phyloP scores from a whole-genome alignment of 163 green algal species.

The Coccomyxa subellipsoidea region DNA sequence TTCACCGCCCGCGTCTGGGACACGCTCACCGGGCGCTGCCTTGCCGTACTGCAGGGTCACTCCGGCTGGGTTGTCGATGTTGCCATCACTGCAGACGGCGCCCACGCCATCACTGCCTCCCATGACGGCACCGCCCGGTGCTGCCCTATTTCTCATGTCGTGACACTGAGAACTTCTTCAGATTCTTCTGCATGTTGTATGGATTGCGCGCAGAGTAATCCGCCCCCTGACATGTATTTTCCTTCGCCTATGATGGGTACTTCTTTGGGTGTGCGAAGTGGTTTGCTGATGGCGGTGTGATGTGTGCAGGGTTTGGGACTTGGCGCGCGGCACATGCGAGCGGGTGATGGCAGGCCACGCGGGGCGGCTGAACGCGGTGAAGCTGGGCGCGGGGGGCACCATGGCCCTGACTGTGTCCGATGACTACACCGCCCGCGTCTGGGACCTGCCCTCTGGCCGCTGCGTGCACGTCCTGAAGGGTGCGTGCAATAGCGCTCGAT shows the following conservation, averaged over 20 bases:
- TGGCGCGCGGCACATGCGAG: conserved; percentile 32
- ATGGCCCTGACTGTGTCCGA: conserved; percentile 55
- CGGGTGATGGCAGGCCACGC: conserved; percentile 55
- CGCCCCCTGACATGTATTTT: no score
- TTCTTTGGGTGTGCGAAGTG: no score
- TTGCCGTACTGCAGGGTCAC: conserved; percentile 48
- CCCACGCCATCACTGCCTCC: conserved; percentile 30
- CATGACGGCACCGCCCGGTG: conserved; percentile 57
- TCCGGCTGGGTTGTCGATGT: conserved; percentile 55
- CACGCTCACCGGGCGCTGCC: conserved; percentile 50
- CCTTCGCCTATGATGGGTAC: no score
- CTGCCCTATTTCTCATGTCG: not conserved
- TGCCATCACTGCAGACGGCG: conserved; percentile 25
- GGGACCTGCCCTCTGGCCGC: conserved; percentile 50
- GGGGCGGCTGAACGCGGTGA: conserved; percentile 59
- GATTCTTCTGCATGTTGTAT: no score
- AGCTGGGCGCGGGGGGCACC: conserved; percentile 39
- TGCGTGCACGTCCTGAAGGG: conserved; percentile 15
- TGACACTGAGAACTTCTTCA: no score
- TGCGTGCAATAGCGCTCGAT: not conserved
- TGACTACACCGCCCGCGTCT: conserved; percentile 61
- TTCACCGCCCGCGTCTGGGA: conserved; percentile 63
- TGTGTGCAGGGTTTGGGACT: conserved; percentile 46
- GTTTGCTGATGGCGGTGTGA: not conserved
- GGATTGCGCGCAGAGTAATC: no score